Conservation (phyloP, 371 early-diverging fungal genomes). For the Mortierella sp. region DNA sequence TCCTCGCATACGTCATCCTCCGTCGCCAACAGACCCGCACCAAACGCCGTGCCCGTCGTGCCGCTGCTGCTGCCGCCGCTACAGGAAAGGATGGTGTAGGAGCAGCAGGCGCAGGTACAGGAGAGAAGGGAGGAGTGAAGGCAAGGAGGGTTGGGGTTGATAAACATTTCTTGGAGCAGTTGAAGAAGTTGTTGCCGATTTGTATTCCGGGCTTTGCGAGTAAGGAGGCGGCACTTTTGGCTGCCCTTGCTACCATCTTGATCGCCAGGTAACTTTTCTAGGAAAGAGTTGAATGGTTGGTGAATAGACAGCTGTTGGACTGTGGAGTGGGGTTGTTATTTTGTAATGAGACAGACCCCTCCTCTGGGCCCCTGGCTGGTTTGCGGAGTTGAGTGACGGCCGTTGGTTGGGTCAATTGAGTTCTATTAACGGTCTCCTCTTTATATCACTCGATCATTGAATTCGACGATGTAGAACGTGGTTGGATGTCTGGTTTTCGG, state of each 20-base stretch:
- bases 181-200: slow-evolving; percentile 81
- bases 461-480: slow-evolving; percentile 64
- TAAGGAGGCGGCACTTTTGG: slow-evolving; percentile 77
- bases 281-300: not conserved
- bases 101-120: not conserved
- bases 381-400: not conserved
- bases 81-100: not conserved
- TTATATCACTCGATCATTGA: not conserved
- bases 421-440: slow-evolving; percentile 11
- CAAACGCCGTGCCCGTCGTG: slow-evolving; percentile 39
- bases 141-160: slow-evolving; percentile 72
- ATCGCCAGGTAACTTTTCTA: slow-evolving; percentile 61
- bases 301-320: not conserved
- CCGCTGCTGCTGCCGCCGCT: slow-evolving; percentile 12
- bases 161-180: slow-evolving; percentile 81
- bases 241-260: slow-evolving; percentile 71
- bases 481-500: slow-evolving; percentile 84
- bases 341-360: not conserved
- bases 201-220: slow-evolving; percentile 77
- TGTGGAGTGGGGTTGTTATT: not conserved
- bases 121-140: slow-evolving; percentile 24
- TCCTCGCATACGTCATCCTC: slow-evolving; percentile 43
- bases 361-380: not conserved
- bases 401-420: not conserved
- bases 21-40: slow-evolving; percentile 38